phyloP scores from a whole-genome alignment of 495 filamentous ascomycete genomes.

The Aspergillus kassunensis region DNA sequence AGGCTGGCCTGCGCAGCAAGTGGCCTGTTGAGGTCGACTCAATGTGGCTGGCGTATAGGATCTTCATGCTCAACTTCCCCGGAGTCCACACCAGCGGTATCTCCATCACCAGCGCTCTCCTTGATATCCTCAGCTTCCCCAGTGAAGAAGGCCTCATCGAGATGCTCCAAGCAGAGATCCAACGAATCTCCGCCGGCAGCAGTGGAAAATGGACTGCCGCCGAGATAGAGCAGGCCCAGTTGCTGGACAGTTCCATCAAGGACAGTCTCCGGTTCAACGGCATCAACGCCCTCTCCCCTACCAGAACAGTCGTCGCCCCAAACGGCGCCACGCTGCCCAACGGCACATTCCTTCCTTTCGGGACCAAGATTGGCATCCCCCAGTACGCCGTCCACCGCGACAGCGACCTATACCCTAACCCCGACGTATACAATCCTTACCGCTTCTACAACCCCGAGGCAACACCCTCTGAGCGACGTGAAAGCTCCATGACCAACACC shows the following conservation, averaged over 20 bases:
- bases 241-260: constrained; percentile 13
- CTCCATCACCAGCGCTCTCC: constrained; percentile 11
- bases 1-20: constrained; percentile 10
- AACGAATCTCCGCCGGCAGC: not conserved
- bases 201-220: constrained; percentile 7
- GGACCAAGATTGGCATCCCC: constrained; percentile 12
- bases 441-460: constrained; percentile 5
- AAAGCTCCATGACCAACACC: constrained; percentile 5
- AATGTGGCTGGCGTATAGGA: constrained; percentile 12
- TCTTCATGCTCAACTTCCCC: constrained; percentile 17
- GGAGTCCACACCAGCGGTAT: constrained; percentile 13
- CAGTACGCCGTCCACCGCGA: constrained; percentile 15
- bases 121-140: constrained; percentile 11
- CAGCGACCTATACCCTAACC: constrained; percentile 8
- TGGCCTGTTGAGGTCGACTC: constrained; percentile 9
- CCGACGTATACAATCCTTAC: constrained; percentile 11
- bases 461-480: not conserved
- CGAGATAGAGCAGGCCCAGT: constrained; percentile 4
- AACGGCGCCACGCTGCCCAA: constrained; percentile 4
- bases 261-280: constrained; percentile 13
- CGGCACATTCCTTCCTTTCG: constrained; percentile 7
- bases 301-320: constrained; percentile 10
- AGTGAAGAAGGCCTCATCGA: not conserved
- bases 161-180: constrained; percentile 5
- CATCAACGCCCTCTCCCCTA: constrained; percentile 11